Evolutionary conservation across 305 asterid genomes (phyloP).

Genomic region (Rubia peregrina): DNA sequence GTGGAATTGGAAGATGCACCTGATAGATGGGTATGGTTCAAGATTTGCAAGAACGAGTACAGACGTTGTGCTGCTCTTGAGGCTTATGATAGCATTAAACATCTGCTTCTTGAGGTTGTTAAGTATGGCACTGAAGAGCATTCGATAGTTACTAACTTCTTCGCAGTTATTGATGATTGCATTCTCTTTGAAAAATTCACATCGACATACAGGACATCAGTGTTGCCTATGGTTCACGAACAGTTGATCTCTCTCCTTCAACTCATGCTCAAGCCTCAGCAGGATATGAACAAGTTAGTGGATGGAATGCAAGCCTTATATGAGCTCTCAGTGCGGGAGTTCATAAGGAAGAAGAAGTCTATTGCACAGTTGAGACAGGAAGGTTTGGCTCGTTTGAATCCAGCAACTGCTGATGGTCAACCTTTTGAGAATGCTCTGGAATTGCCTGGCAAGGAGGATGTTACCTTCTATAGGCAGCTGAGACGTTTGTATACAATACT

Average conservation of each 20-base stretch:
- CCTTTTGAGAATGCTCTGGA: slow-evolving; percentile 64
- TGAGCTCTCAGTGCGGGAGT: slow-evolving; percentile 65
- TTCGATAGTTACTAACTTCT: slow-evolving; percentile 50
- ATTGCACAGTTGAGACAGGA: slow-evolving; percentile 56
- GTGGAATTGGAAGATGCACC: slow-evolving; percentile 47
- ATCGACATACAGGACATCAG: slow-evolving; percentile 34
- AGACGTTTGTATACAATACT: slow-evolving; percentile 76
- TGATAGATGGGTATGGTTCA: slow-evolving; percentile 72
- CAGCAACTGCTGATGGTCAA: slow-evolving; percentile 27
- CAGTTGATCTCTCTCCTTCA: slow-evolving; percentile 48
- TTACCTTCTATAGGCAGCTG: slow-evolving; percentile 63
- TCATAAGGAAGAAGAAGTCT: slow-evolving; percentile 59
- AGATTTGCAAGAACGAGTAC: slow-evolving; percentile 73
- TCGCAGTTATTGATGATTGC: slow-evolving; percentile 47
- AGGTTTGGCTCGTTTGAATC: slow-evolving; percentile 51
- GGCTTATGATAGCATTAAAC: slow-evolving; percentile 71
- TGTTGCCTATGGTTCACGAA: slow-evolving; percentile 58
- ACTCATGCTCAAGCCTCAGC: slow-evolving; percentile 48
- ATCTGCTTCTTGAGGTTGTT: slow-evolving; percentile 62
- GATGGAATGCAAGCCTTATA: slow-evolving; percentile 73
- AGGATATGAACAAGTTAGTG: slow-evolving; percentile 53
- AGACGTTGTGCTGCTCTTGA: slow-evolving; percentile 91
- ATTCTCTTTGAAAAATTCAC: slow-evolving; percentile 59
- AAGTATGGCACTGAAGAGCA: slow-evolving; percentile 63
- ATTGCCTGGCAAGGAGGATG: slow-evolving; percentile 53